Evolutionary conservation across 2,329 filamentous ascomycete genomes (phyloP), one percentile per base, ranked within the genome.

Genomic region (Exophiala sp.): DNA sequence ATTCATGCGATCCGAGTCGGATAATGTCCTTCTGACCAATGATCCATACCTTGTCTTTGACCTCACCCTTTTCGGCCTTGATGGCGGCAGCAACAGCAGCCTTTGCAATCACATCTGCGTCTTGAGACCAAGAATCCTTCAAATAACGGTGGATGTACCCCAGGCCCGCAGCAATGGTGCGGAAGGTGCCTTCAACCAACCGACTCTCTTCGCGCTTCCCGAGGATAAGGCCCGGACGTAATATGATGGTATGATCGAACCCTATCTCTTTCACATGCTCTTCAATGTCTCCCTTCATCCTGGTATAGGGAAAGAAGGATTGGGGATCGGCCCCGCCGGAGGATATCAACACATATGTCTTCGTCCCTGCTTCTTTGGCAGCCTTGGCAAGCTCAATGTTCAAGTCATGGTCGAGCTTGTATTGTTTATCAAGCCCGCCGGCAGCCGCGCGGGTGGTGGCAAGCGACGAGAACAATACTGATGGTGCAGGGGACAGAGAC

Each of bases 221-320:
- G 1, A 89, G 66, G 59, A 96, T 86, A 54, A 89, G 56, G 0
- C 86, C 90, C 0, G 90, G 90, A 38, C 82, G 68, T 34, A 84
- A 42, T 46, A 96, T 83, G 48, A 95, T 78, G 3, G 82, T 83
- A 58, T 86, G 81, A 43, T 90, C 85, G 63, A 95, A 95, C 3
- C 73, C 83, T 2, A 91, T 69, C 35, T 70, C 78, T 65, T 80
- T 79, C 52, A 95, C 77, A 13, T 81, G 74, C 27, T 94, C 85
- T 66, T 97, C 91, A 34, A 95, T 80, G 60, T 93, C 86, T 19
- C 80, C 82, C 74, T 96, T 96, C 87, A 96, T 93, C 66, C 74
- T 74, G 1, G 68, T 21, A 53, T 85, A 86, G 0, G 72, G 66
- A 4, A 84, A 64, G 1, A 60, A 73, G 57, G 71, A 80, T 55